Percentiles rank a stretch among this genome's conserved stretches.
These are phyloP conservation scores for Lachnellula cervina DNA, from an alignment of 2,329 filamentous ascomycete genomes.

Conservation along the genomic window DNA sequence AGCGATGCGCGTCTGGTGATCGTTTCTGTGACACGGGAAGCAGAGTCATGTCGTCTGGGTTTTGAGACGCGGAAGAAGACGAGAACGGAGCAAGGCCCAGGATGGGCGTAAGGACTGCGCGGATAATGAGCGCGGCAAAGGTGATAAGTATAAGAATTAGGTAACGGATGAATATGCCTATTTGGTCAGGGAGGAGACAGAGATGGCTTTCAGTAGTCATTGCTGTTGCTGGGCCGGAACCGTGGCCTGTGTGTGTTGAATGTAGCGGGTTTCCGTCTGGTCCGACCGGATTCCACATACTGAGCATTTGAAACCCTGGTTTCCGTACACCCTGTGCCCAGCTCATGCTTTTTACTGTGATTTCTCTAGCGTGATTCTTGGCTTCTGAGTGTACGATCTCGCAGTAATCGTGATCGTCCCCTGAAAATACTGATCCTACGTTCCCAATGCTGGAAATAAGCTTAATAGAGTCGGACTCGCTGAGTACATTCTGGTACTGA, in stretches of 20 bases:
- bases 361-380: slow-evolving; percentile 64
- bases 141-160: slow-evolving; percentile 54
- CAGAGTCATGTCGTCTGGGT: slow-evolving; percentile 12
- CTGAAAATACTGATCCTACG: slow-evolving; percentile 82
- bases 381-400: slow-evolving; percentile 67
- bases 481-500: slow-evolving; percentile 95
- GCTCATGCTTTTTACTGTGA: slow-evolving; percentile 91
- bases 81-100: slow-evolving; percentile 39
- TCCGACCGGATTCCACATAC: slow-evolving; percentile 88
- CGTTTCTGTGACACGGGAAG: slow-evolving; percentile 17
- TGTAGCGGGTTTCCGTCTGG: slow-evolving; percentile 44
- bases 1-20: slow-evolving; percentile 7
- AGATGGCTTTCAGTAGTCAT: slow-evolving; percentile 80
- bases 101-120: slow-evolving; percentile 53
- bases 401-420: slow-evolving; percentile 98
- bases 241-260: slow-evolving; percentile 23
- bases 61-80: background rate
- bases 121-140: slow-evolving; percentile 45
- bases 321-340: slow-evolving; percentile 94
- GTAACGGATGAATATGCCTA: slow-evolving; percentile 80
- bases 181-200: slow-evolving; percentile 84
- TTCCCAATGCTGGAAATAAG: slow-evolving; percentile 76
- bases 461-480: slow-evolving; percentile 66
- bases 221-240: slow-evolving; percentile 35
- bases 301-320: slow-evolving; percentile 83